Base-by-base conservation (phyloP, 495 filamentous ascomycete species). In the Trichoderma virens region DNA sequence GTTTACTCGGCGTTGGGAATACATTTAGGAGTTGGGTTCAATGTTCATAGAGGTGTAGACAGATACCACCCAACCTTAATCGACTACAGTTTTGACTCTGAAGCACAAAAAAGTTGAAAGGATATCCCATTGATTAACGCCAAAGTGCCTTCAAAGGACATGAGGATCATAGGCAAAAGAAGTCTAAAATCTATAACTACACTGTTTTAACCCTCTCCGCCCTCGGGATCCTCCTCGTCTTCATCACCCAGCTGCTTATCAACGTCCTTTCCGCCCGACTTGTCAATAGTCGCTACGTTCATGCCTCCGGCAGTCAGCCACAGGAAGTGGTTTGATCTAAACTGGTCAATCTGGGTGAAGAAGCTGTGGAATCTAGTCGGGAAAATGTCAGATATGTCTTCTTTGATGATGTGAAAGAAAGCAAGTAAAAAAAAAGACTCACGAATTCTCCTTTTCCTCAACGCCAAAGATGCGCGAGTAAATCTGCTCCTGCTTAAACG, bases 401-500 rank as follows among this genome's bases (percentile, higher is more conserved):
- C n/a, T n/a, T n/a, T n/a, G n/a, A n/a, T n/a, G n/a, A n/a, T n/a
- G n/a, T n/a, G n/a, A n/a, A n/a, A n/a, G n/a, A n/a, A n/a, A n/a
- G n/a, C n/a, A n/a, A n/a, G n/a, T n/a, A n/a, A n/a, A n/a, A n/a
- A n/a, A n/a, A n/a, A 20, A 62, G 5, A 83, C 88, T 77, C 79
- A 93, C 88, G 82, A 78, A 67, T 90, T 85, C 64, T 86, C 82
- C 70, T 88, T 82, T 73, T 93, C 88, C 75, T 98, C 94, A 67
- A 94, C 86, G 38, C 88, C 83, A 76, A 93, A 98, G 65, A 98
- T 96, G 14, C 90, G 81, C 68, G 88, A 82, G 70, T 99, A 99
- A 60, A 99, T 98, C 74, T 96, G 88, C 65, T 86, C 76, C 72
- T 96, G 89, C 79, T 97, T 97, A 74, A 99, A 99, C 65, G 86